phyloP scores from a whole-genome alignment of 2,329 filamentous ascomycete species.

The Plectosphaerella cucumerina region DNA sequence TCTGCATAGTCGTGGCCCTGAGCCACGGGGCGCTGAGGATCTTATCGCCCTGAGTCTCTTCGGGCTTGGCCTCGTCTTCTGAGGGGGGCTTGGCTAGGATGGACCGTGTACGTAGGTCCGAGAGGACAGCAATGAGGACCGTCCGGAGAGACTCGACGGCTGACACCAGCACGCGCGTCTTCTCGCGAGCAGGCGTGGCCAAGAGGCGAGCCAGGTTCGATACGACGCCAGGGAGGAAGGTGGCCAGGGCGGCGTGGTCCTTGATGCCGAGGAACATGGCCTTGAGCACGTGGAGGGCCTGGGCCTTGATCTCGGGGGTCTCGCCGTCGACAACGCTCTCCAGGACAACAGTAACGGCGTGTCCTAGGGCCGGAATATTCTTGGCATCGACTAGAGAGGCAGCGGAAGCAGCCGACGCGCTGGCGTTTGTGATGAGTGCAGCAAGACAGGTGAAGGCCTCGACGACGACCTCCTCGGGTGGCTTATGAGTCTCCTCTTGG shows the following conservation, averaged over 20 bases:
- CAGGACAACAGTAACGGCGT: conserved; percentile 75
- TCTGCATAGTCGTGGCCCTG: conserved; percentile 71
- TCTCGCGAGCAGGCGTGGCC: conserved; percentile 59
- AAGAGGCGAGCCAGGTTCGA: conserved; percentile 76
- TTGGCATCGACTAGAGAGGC: conserved; percentile 49
- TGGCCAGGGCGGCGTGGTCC: conserved; percentile 72
- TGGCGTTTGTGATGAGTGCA: conserved; percentile 59
- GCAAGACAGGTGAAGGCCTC: conserved; percentile 68
- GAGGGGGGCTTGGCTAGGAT: conserved; percentile 26
- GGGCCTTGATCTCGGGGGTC: conserved; percentile 65
- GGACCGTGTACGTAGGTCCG: conserved; percentile 51
- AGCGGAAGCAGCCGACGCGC: conserved; percentile 43
- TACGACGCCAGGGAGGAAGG: conserved; percentile 82
- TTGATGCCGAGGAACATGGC: conserved; percentile 60
- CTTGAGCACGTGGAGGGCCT: conserved; percentile 62
- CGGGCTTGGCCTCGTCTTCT: too few relatives aligned
- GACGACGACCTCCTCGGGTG: conserved; percentile 70
- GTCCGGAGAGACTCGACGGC: conserved; percentile 55
- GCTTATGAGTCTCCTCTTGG: conserved; percentile 38
- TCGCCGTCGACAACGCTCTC: conserved; percentile 64
- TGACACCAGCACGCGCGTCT: conserved; percentile 55
- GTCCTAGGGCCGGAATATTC: conserved; percentile 74
- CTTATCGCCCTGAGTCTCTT: conserved; percentile 27
- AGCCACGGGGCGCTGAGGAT: conserved; percentile 61
- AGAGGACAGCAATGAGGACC: conserved; percentile 51